Percentiles rank a stretch among this genome's conserved stretches.
Evolutionary conservation across 768 basidiomycete species (phyloP).

Genomic region (Ramaria rubella): DNA sequence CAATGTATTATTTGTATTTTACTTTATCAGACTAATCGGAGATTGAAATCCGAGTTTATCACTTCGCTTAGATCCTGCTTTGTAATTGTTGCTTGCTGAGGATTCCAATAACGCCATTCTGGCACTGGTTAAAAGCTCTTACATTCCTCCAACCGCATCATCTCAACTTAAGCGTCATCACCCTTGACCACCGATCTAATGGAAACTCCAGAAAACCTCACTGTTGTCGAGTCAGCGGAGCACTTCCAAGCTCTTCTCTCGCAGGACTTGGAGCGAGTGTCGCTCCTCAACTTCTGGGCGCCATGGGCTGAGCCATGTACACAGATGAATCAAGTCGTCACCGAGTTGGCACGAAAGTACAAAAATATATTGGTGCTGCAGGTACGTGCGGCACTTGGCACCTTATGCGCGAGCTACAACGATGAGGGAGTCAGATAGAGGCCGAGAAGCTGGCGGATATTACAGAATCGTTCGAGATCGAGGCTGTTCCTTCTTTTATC

Average conservation of each 20-base stretch:
- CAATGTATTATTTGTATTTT: too few species aligned
- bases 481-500: slow-evolving; percentile 81
- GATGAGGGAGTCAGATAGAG: slow-evolving; percentile 53
- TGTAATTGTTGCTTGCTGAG: neutral
- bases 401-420: neutral
- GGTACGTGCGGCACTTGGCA: slow-evolving; percentile 32
- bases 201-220: slow-evolving; percentile 30
- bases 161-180: slow-evolving; percentile 4
- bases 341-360: slow-evolving; percentile 68
- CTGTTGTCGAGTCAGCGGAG: slow-evolving; percentile 50
- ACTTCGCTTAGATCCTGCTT: slow-evolving; percentile 8
- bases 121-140: too few species aligned
- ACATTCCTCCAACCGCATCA: too few species aligned
- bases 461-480: slow-evolving; percentile 85
- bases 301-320: slow-evolving; percentile 88
- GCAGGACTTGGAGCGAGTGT: slow-evolving; percentile 69
- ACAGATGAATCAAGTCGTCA: slow-evolving; percentile 77
- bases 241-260: slow-evolving; percentile 74
- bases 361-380: slow-evolving; percentile 64
- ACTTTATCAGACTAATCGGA: neutral
- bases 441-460: slow-evolving; percentile 79
- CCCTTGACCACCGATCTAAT: slow-evolving; percentile 19
- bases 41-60: neutral
- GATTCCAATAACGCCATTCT: neutral
- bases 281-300: slow-evolving; percentile 92